phyloP scores from a whole-genome alignment of 768 basidiomycete species.

The Omphalotus guepiniiformis region DNA sequence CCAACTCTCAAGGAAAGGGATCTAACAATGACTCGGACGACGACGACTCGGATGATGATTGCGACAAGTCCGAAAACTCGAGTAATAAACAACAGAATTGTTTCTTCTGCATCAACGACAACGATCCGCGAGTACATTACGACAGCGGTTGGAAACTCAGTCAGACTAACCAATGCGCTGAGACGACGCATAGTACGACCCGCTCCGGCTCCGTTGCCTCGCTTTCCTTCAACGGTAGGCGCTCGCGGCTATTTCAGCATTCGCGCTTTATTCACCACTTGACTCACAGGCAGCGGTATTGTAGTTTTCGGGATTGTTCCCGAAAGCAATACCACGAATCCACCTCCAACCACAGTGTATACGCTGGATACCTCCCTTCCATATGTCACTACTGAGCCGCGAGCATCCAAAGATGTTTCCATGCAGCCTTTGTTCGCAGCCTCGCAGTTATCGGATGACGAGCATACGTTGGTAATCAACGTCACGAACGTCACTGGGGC shows the following conservation, averaged over 20 bases:
- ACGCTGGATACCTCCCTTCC: conserved; percentile 30
- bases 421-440: conserved; percentile 42
- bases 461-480: conserved; percentile 37
- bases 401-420: conserved; percentile 25
- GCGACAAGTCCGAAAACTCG: too few relatives aligned
- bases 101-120: conserved; percentile 23
- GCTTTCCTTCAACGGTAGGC: conserved; percentile 35
- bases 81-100: too few relatives aligned
- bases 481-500: conserved; percentile 28
- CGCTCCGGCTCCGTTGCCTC: conserved; percentile 27
- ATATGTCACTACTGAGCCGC: conserved; percentile 31
- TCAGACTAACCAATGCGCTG: conserved; percentile 14
- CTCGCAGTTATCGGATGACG: conserved; percentile 17
- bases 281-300: conserved; percentile 38
- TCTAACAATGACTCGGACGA: too few relatives aligned
- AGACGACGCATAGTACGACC: conserved; percentile 34
- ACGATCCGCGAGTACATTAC: conserved; percentile 33
- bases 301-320: conserved; percentile 43
- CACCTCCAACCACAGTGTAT: conserved; percentile 38
- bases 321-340: conserved; percentile 27
- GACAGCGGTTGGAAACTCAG: conserved; percentile 32
- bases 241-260: not conserved
- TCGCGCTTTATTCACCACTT: too few relatives aligned
- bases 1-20: too few relatives aligned
- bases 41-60: too few relatives aligned